Base-by-base conservation (phyloP, 192 early-diverging fungal genomes). In the Oehlia diaphana region DNA sequence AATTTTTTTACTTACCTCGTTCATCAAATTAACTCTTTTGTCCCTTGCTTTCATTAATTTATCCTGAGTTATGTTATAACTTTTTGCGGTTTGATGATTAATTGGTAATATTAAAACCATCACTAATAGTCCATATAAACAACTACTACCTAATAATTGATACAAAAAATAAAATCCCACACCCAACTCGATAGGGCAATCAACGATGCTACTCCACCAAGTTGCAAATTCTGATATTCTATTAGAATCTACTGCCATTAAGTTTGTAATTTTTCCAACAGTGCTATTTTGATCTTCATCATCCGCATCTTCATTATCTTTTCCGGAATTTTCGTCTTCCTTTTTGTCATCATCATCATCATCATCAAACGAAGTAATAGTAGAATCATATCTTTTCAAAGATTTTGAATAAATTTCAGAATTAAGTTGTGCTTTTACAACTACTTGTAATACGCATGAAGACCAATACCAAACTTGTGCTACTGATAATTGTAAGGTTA, bases 111-210 rank as follows among this genome's bases (percentile, higher is more conserved):
- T 81, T 0, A 85, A n/a, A 4, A 88, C n/a, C 84, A 89, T 86
- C 16, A 87, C 79, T 12, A 42, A 63, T 9, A 87, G 53, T 14
- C 71, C 71, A 9, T 86, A 73, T 37, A 87, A 71, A 21, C 82
- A 77, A 47, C 85, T 67, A 33, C 69, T 49, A 19, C 97, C 97
- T 58, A 99, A 85, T 61, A 99, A 85, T 44, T 86, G 84, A 83
- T 96, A 92, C 44, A 99, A 83, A 75, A 91, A 85, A 77, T 85
- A 87, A 9, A 92, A 82, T 37, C 93, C 93, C 6, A 96, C 83
- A 3, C 84, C 39, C 21, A 95, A 83, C 62, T 89, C 87, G 26
- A 91, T 88, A 9, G 93, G 93, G 16, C 86, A 81, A 13, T 84
- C 86, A 77, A 92, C 83, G 23, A 90, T 69, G 19, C 85, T 84